Conservation (phyloP, 768 basidiomycete genomes). For the Naganishia onofrii region DNA sequence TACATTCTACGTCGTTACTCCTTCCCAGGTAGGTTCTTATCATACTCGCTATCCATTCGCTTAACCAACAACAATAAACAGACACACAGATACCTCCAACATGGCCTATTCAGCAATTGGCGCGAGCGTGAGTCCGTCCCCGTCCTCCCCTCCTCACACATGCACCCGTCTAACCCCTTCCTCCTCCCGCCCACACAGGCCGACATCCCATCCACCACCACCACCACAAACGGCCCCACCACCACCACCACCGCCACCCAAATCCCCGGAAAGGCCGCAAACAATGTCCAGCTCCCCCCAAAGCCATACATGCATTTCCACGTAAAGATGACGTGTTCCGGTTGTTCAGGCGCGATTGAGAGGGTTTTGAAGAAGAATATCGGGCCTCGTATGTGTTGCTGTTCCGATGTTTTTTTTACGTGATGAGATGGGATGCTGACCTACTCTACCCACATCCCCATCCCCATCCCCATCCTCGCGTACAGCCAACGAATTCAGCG, state of each 20-base stretch:
- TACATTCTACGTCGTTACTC: too few species aligned
- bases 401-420: background rate
- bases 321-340: slow-evolving; percentile 52
- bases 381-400: slow-evolving; percentile 42
- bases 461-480: background rate
- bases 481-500: slow-evolving; percentile 39
- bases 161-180: background rate
- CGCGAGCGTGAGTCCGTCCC: background rate
- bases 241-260: background rate
- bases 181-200: background rate
- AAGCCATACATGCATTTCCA: slow-evolving; percentile 48
- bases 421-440: background rate
- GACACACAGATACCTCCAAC: background rate
- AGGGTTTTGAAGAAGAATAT: slow-evolving; percentile 49
- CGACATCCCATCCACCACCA: background rate
- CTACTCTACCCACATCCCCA: too few species aligned
- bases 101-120: background rate
- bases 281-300: slow-evolving; percentile 28
- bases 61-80: too few species aligned
- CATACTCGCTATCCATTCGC: background rate
- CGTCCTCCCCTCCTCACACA: background rate
- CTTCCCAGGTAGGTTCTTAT: too few species aligned
- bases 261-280: background rate
- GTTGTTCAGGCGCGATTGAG: slow-evolving; percentile 51
- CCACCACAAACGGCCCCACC: too few species aligned